Evolutionary conservation across 2,329 filamentous ascomycete genomes (phyloP), one percentile per base, ranked within the genome.

Genomic region (Cercospora nicotianae): DNA sequence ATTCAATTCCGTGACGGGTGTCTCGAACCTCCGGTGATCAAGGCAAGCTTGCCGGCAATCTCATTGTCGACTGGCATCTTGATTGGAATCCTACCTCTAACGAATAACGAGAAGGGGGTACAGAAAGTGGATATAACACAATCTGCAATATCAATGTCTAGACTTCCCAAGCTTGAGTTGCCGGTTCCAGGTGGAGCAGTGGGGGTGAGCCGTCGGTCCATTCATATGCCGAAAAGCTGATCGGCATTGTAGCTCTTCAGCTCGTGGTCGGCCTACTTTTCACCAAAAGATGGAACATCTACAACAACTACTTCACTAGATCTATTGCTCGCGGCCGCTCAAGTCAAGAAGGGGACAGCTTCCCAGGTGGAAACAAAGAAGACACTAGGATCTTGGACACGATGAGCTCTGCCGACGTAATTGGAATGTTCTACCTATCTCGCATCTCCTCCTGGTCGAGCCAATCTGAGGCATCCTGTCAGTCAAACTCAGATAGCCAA

Each of bases 1-100:
- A 39, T 31, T 8, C 8, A 5, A 18, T 28, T 20, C 23, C 28
- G 33, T n/a, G 3, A 31, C 30, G 20, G 7, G 30, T 5, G 18
- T 20, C 13, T 9, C 63, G 86, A 88, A 58, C 87, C 87, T 53
- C 87, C 87, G 2, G 87, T 89, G 58, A 89, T 83, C 8, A 89
- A 80, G 55, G 86, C 87, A 53, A 89, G 77, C 62, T 84, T 81
- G 66, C 85, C 86, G 45, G 79, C 79, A 67, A 89, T 74, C 39
- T 77, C 73, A 69, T 81, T 81, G 68, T 80, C 74, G 16, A 76
- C 45, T 16, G 70, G 69, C 69, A 71, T 71, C 39, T 30, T 39
- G 8, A 33, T 20, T 31, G 13, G 3, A 8, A 6, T 59, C 28
- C 23, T 28, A 3, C 9, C 4, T 10, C 16, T 28, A n/a, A 23